Percentiles rank a stretch among this genome's conserved stretches.
Conservation (phyloP, 2,329 filamentous ascomycete genomes). For the Stemphylium lycopersici region DNA sequence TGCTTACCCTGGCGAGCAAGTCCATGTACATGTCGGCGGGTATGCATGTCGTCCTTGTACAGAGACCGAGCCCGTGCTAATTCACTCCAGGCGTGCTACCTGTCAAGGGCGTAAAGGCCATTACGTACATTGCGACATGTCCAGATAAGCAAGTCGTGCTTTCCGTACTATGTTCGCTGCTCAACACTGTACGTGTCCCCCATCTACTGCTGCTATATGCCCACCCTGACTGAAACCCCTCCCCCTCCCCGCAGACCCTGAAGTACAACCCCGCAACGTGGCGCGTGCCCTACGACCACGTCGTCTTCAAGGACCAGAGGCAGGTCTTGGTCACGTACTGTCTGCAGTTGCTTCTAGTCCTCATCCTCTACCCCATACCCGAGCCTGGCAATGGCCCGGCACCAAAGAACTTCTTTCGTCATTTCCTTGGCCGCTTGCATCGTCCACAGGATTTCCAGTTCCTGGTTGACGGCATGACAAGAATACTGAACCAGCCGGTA, state of each 20-base stretch:
- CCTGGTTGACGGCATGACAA: slow-evolving; percentile 90
- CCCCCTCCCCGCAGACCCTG: slow-evolving; percentile 72
- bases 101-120: slow-evolving; percentile 78
- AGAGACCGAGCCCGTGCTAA: not conserved
- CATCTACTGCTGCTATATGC: not conserved
- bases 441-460: slow-evolving; percentile 98
- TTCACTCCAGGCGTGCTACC: slow-evolving; percentile 63
- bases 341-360: slow-evolving; percentile 84
- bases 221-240: too few relatives aligned
- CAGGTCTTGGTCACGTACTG: slow-evolving; percentile 91
- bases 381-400: slow-evolving; percentile 69
- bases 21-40: slow-evolving; percentile 91
- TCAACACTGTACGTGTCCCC: slow-evolving; percentile 78
- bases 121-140: slow-evolving; percentile 88
- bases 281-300: slow-evolving; percentile 91
- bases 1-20: slow-evolving; percentile 85
- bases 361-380: slow-evolving; percentile 86
- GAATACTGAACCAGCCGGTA: slow-evolving; percentile 86
- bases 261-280: slow-evolving; percentile 96
- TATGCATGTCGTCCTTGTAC: slow-evolving; percentile 23
- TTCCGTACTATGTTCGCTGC: slow-evolving; percentile 85
- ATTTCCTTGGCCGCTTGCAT: slow-evolving; percentile 88
- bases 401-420: slow-evolving; percentile 90
- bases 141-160: slow-evolving; percentile 90
- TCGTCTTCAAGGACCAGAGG: slow-evolving; percentile 89